Evolutionary conservation across 2,329 filamentous ascomycete genomes (phyloP).

Genomic region (Ceratocystis huliohia): DNA sequence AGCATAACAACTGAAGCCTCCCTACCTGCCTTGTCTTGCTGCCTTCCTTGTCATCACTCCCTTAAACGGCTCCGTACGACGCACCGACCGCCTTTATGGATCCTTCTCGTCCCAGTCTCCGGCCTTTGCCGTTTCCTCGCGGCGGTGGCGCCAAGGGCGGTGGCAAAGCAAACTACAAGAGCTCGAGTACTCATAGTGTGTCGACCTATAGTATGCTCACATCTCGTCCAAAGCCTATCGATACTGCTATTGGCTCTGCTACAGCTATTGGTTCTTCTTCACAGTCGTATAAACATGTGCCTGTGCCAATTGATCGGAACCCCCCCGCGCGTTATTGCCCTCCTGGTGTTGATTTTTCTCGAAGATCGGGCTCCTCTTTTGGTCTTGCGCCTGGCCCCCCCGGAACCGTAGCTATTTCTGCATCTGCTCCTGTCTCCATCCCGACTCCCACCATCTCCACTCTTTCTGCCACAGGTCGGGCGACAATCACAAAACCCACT

Average conservation of each 20-base stretch:
- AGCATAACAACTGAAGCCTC: neutral
- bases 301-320: neutral
- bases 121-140: neutral
- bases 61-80: neutral
- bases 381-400: neutral
- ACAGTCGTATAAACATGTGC: neutral
- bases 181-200: constrained; percentile 3
- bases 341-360: neutral
- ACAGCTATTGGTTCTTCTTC: neutral
- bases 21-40: neutral
- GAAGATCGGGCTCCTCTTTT: neutral
- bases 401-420: neutral
- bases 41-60: neutral
- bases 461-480: neutral
- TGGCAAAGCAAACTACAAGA: constrained; percentile 2
- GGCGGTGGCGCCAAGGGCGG: neutral
- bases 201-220: neutral
- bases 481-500: neutral
- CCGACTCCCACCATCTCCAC: neutral
- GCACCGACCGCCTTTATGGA: neutral
- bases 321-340: neutral
- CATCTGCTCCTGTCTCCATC: neutral
- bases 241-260: neutral
- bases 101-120: constrained; percentile 2
- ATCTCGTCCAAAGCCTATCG: neutral